A percentile compares a stretch with the other conserved stretches of the same genome.
Conservation (phyloP, 2,329 filamentous ascomycete genomes). For the Pseudocercospora pini-densiflorae region DNA sequence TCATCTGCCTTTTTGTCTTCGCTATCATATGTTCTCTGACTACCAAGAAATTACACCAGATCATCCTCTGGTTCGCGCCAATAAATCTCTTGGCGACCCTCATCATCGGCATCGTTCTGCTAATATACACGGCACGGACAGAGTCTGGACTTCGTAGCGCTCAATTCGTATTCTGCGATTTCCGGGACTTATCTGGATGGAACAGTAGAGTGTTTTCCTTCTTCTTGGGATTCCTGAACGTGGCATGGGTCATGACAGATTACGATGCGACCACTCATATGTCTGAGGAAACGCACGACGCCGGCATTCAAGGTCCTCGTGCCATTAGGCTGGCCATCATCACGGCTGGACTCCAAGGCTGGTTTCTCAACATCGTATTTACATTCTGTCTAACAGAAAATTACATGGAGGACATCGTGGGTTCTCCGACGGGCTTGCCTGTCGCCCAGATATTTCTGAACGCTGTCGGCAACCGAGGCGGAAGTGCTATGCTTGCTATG, state of each 20-base stretch:
- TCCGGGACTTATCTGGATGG: slow-evolving; percentile 68
- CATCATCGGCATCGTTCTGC: slow-evolving; percentile 62
- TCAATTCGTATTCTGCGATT: slow-evolving; percentile 64
- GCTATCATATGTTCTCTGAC: slow-evolving; percentile 67
- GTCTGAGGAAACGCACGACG: slow-evolving; percentile 70
- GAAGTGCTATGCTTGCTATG: slow-evolving; percentile 34
- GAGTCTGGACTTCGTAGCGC: slow-evolving; percentile 49
- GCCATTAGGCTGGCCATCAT: slow-evolving; percentile 52
- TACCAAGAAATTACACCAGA: slow-evolving; percentile 62
- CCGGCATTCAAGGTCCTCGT: slow-evolving; percentile 62
- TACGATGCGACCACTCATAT: slow-evolving; percentile 71
- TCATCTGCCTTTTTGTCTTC: slow-evolving; percentile 59
- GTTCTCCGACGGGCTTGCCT: slow-evolving; percentile 63
- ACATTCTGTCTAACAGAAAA: slow-evolving; percentile 62
- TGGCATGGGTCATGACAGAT: slow-evolving; percentile 70
- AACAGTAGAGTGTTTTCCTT: slow-evolving; percentile 65
- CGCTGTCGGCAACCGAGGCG: slow-evolving; percentile 48
- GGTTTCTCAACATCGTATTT: slow-evolving; percentile 66
- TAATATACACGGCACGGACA: slow-evolving; percentile 63
- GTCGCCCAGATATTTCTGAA: slow-evolving; percentile 63
- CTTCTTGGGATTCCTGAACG: slow-evolving; percentile 62
- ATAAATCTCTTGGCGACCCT: slow-evolving; percentile 67
- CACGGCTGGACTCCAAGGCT: slow-evolving; percentile 64
- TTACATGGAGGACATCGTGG: slow-evolving; percentile 61
- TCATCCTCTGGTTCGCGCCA: slow-evolving; percentile 68